Conservation (phyloP, 2,329 filamentous ascomycete genomes). For the Colletotrichum truncatum region DNA sequence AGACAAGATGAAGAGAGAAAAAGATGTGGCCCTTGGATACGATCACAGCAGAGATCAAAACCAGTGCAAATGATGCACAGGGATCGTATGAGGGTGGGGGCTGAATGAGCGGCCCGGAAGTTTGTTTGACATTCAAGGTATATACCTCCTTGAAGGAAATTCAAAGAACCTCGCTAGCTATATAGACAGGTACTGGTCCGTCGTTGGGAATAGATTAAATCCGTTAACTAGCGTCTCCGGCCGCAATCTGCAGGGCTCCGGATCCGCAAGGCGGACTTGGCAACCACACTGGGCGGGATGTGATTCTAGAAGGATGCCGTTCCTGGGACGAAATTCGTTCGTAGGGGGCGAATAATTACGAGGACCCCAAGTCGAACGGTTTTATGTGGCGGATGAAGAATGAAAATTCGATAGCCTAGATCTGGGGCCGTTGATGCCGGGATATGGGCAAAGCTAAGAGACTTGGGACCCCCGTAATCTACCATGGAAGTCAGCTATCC, state of each 20-base stretch:
- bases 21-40: background rate
- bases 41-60: background rate
- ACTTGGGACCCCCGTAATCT: too few relatives aligned
- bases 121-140: background rate
- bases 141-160: background rate
- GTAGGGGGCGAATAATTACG: background rate
- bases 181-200: conserved; percentile 17
- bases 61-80: background rate
- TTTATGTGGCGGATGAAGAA: background rate
- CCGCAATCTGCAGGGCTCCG: background rate
- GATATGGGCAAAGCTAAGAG: too few relatives aligned
- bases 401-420: background rate
- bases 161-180: conserved; percentile 2
- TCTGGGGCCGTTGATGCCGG: background rate
- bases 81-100: background rate
- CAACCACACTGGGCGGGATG: background rate
- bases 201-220: conserved; percentile 20
- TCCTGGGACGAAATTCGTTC: background rate
- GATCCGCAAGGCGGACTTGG: background rate
- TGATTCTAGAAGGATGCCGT: background rate
- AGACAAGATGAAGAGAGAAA: background rate
- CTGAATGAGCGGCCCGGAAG: background rate
- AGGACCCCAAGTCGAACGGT: background rate
- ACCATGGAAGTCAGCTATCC: too few relatives aligned
- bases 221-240: background rate